Base-by-base conservation (phyloP, 805 yeast genomes). In the Saccharomyces cerevisiae region DNA sequence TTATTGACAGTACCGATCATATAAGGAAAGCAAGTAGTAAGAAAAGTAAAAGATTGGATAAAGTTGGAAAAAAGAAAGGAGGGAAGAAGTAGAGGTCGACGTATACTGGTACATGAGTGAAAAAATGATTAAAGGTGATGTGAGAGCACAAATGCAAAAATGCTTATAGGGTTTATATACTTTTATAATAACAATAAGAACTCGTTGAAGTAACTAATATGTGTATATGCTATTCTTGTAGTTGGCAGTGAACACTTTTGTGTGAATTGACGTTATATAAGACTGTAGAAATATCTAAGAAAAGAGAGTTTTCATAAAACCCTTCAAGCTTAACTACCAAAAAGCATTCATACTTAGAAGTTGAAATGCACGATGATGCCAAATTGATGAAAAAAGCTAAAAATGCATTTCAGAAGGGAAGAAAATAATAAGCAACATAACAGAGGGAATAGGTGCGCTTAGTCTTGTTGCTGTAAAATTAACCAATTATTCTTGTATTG, bases 401-500 rank as follows among this genome's bases (percentile, higher is more conserved):
- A 46, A 46, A 46, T 36, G n/a, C 46, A 43, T 31, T 47, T 48
- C 41, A 47, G 43, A 17, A 36, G 11, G 24, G 43, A 14, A 13
- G n/a, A 17, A 36, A 30, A 47, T 36, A 27, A 28, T 50, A 27
- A 24, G 51, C 26, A 26, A 47, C 27, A 41, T 46, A 43, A 50
- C 22, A 50, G 50, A 27, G 54, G 46, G 4, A 28, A 46, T 6
- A 36, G 22, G 24, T 36, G 17, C 26, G 21, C 17, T 55, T 51
- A 61, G 17, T 64, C 66, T 41, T 68, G 68, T 47, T 65, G 68
- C 59, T 70, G 72, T 43, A 69, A 55, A 62, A 69, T 66, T 32
- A 70, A 54, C 73, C 73, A 70, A 51, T 70, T 69, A 53, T 69
- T 70, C 57, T 69, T 70, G 53, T 69, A 70, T 54, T 68, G 71